These are phyloP conservation scores for Boletus reticulatus DNA, from an alignment of 768 basidiomycete genomes.

Conservation along the genomic window DNA sequence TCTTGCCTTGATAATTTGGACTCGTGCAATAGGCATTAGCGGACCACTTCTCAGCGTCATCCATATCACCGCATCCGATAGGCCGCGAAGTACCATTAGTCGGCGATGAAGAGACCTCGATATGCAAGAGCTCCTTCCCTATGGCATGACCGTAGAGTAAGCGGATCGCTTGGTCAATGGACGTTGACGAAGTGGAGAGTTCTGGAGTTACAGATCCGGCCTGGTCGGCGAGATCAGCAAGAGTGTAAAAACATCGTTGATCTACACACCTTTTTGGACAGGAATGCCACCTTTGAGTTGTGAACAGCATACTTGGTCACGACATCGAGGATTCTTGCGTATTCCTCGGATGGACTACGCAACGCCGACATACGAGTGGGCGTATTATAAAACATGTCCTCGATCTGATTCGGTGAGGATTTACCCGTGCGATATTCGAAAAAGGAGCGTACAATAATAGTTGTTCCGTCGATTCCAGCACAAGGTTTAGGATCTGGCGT, in stretches of 20 bases:
- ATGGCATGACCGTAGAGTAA: conserved; percentile 79
- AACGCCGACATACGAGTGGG: conserved; percentile 85
- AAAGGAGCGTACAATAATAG: conserved; percentile 60
- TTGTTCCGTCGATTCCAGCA: conserved; percentile 94
- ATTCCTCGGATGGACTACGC: conserved; percentile 86
- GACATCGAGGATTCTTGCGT: conserved; percentile 86
- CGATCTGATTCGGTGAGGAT: conserved; percentile 57
- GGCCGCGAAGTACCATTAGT: conserved; percentile 21
- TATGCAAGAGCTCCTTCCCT: conserved; percentile 68
- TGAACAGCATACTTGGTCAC: conserved; percentile 93
- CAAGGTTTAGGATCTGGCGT: conserved; percentile 80
- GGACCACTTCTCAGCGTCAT: conserved; percentile 55
- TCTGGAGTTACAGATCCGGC: conserved; percentile 73
- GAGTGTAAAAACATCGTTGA: neutral
- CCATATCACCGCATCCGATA: conserved; percentile 18
- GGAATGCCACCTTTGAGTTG: conserved; percentile 84
- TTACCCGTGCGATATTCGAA: neutral
- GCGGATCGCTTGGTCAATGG: conserved; percentile 68
- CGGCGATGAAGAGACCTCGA: conserved; percentile 36
- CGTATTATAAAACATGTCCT: conserved; percentile 93
- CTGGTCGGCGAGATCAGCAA: conserved; percentile 38
- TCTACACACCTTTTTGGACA: conserved; percentile 79
- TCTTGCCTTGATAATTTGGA: conserved; percentile 88
- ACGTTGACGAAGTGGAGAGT: conserved; percentile 71
- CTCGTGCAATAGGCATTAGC: conserved; percentile 79